Conservation (phyloP, 305 asterid species). For the Fraxinus dipetala region DNA sequence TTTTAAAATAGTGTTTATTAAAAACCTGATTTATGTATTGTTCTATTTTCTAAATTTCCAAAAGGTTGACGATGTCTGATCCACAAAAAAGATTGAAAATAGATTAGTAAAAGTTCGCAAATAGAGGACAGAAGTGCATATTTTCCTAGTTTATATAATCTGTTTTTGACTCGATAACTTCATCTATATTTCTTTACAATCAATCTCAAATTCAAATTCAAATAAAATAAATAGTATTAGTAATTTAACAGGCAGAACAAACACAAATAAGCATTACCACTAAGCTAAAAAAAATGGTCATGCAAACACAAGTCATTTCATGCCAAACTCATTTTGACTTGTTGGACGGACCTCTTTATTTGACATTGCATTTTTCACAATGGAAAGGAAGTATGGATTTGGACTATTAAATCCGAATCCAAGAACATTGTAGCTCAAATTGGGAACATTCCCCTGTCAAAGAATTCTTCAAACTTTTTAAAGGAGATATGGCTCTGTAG, state of each 20-base stretch:
- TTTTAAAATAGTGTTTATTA: too few species aligned
- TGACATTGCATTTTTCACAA: neutral
- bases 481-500: neutral
- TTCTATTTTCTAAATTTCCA: too few species aligned
- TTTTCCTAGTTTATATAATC: too few species aligned
- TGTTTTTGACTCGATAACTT: neutral
- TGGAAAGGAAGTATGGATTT: neutral
- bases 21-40: too few species aligned
- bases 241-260: neutral
- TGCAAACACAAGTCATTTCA: neutral
- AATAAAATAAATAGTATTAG: neutral
- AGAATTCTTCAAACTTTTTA: neutral
- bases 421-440: neutral
- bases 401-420: neutral
- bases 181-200: neutral
- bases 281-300: neutral
- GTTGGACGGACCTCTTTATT: neutral
- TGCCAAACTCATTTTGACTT: neutral
- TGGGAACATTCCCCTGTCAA: neutral
- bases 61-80: neutral
- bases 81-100: neutral
- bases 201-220: neutral
- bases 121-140: neutral
- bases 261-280: neutral
- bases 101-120: neutral